These are phyloP conservation scores for Lumnitzera littorea DNA, from an alignment of 345 rosid species.

Conservation along the genomic window DNA sequence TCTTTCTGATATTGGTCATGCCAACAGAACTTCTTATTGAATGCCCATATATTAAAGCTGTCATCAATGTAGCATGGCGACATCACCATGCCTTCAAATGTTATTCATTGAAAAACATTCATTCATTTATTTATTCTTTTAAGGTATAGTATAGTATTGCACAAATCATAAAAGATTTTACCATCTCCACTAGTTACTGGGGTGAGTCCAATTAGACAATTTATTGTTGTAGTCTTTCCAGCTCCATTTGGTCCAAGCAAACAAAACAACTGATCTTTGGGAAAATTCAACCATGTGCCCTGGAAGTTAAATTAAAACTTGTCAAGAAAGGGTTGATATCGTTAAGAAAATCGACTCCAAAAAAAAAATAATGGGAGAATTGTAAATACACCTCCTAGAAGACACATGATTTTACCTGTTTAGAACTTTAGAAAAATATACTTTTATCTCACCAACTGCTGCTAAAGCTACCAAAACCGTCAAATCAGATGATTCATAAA, in stretches of 20 bases:
- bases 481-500: too few species aligned
- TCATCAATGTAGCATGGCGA: neutral
- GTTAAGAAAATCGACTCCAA: too few species aligned
- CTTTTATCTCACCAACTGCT: too few species aligned
- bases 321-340: neutral
- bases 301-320: conserved; percentile 9
- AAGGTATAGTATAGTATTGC: too few species aligned
- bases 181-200: conserved; percentile 88
- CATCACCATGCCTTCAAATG: too few species aligned
- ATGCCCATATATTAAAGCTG: conserved; percentile 71
- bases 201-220: conserved; percentile 75
- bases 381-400: too few species aligned
- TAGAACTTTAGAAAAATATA: too few species aligned
- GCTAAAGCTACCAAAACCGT: too few species aligned
- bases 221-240: conserved; percentile 86
- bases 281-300: conserved; percentile 80
- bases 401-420: too few species aligned
- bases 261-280: conserved; percentile 83
- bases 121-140: too few species aligned
- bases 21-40: conserved; percentile 74
- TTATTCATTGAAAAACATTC: too few species aligned
- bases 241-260: conserved; percentile 97
- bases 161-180: conserved; percentile 13
- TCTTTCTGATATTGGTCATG: conserved; percentile 70
- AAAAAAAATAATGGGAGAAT: too few species aligned